Base-by-base conservation (phyloP, 1,284 basidiomycete genomes). In the Pseudozyma thailandica region DNA sequence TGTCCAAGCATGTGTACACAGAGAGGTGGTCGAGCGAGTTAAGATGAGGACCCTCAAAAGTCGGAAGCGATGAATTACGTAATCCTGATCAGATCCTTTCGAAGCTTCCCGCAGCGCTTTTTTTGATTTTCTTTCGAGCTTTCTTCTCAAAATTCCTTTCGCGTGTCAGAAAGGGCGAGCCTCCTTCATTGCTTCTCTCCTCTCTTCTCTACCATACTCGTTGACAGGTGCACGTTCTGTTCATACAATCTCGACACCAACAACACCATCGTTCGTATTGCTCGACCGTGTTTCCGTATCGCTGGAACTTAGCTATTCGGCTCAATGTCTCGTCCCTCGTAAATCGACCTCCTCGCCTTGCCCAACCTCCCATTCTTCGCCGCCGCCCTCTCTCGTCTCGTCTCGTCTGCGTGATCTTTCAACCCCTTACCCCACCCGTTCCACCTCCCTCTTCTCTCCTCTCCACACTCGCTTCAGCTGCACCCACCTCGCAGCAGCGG, bases 101-200 rank as follows among this genome's bases (percentile, higher is more conserved):
- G 21, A 25, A 9, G 35, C 21, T 23, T n/a, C 33, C 51, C 51
- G 46, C 46, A 44, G 39, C 47, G 39, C 5, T 30, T 23, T 49
- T 56, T 48, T 48, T 35, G 33, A 16, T 18, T 18, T 28, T 38
- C 28, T 20, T 16, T 46, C 37, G 6, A 6, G 9, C 25, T 38
- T 57, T 57, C 48, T 45, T 57, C 25, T 50, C 15, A 7, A 55
- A 49, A 48, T 27, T 47, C 26, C 18, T 23, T 12, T n/a, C 16
- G 39, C 16, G 20, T 41, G 20, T 5, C 12, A 28, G 44, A 38
- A 33, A 16, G 25, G 30, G 35, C 4, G 27, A 18, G 2, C 9
- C 26, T 35, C 6, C 13, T 9, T 6, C 38, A 8, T 37, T 43
- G 33, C 6, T 15, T 21, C 9, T 25, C 9, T 50, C 20, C 51